phyloP scores from a whole-genome alignment of 2,329 filamentous ascomycete species.

The Hymenoscyphus occultus region DNA sequence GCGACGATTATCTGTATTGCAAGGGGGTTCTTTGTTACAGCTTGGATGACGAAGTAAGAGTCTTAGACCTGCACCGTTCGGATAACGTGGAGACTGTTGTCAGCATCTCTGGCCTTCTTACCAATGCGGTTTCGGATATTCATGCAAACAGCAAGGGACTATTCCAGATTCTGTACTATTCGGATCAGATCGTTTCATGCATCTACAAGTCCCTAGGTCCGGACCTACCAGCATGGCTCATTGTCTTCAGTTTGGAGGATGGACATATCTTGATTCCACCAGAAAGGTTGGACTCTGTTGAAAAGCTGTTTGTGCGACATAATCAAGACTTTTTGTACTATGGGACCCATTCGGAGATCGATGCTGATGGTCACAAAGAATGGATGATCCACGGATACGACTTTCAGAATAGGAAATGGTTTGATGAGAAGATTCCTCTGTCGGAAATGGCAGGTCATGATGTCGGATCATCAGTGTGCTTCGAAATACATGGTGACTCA shows the following conservation, averaged over 20 bases:
- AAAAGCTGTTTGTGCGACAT: slow-evolving; percentile 66
- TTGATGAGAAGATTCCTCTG: slow-evolving; percentile 48
- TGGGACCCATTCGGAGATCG: slow-evolving; percentile 58
- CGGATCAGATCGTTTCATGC: slow-evolving; percentile 55
- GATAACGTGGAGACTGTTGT: slow-evolving; percentile 53
- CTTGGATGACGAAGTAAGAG: slow-evolving; percentile 49
- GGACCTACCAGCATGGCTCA: slow-evolving; percentile 47
- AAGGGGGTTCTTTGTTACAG: slow-evolving; percentile 65
- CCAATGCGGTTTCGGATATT: slow-evolving; percentile 39
- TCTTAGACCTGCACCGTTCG: slow-evolving; percentile 56
- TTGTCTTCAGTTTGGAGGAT: slow-evolving; percentile 47
- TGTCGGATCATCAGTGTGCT: slow-evolving; percentile 65
- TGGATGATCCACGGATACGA: slow-evolving; percentile 60
- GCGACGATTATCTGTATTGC: slow-evolving; percentile 59
- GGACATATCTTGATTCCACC: slow-evolving; percentile 42
- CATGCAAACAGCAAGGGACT: slow-evolving; percentile 40
- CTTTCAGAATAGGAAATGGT: slow-evolving; percentile 42
- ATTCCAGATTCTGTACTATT: slow-evolving; percentile 56
- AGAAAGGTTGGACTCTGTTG: slow-evolving; percentile 42
- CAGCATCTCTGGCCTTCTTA: slow-evolving; percentile 46
- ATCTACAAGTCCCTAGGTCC: slow-evolving; percentile 46
- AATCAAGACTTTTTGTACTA: slow-evolving; percentile 60
- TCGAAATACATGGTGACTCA: slow-evolving; percentile 63
- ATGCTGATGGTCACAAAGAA: slow-evolving; percentile 53
- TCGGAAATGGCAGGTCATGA: slow-evolving; percentile 60